phyloP scores from a whole-genome alignment of 495 filamentous ascomycete species.

The Penicillium simplicissimum region DNA sequence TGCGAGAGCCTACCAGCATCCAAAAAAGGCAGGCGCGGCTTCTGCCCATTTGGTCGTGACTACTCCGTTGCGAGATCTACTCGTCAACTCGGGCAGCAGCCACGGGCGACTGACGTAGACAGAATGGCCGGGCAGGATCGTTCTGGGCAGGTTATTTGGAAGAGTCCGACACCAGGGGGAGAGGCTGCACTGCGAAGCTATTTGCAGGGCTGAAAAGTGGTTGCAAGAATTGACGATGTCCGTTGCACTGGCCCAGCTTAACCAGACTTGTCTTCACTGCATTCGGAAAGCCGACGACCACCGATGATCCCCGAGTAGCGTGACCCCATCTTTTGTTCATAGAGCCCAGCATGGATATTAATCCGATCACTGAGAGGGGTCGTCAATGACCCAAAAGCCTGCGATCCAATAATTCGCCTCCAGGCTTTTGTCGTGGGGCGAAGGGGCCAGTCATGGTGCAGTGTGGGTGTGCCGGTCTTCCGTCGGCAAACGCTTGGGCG shows the following conservation, averaged over 20 bases:
- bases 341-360: constrained; percentile 13
- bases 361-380: constrained; percentile 16
- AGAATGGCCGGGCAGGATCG: neutral
- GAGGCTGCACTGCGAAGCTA: neutral
- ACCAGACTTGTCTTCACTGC: constrained; percentile 10
- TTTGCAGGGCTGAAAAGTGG: constrained; percentile 4
- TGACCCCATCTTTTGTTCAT: neutral
- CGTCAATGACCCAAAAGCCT: neutral
- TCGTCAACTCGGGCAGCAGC: neutral
- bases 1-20: neutral
- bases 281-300: constrained; percentile 23
- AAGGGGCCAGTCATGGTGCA: constrained; percentile 24
- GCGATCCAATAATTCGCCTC: neutral
- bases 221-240: neutral
- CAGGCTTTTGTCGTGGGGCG: constrained; percentile 10
- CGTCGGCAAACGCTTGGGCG: constrained; percentile 25
- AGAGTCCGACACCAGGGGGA: neutral
- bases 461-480: constrained; percentile 23
- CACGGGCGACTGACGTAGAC: neutral
- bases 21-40: constrained; percentile 10
- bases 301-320: constrained; percentile 25
- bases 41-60: neutral
- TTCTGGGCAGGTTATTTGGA: neutral
- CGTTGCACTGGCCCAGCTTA: constrained; percentile 5
- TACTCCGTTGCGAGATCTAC: neutral